These are phyloP conservation scores for Sphagnum tenellum DNA, from an alignment of 225 moss, liverwort and hornwort genomes.

Conservation along the genomic window DNA sequence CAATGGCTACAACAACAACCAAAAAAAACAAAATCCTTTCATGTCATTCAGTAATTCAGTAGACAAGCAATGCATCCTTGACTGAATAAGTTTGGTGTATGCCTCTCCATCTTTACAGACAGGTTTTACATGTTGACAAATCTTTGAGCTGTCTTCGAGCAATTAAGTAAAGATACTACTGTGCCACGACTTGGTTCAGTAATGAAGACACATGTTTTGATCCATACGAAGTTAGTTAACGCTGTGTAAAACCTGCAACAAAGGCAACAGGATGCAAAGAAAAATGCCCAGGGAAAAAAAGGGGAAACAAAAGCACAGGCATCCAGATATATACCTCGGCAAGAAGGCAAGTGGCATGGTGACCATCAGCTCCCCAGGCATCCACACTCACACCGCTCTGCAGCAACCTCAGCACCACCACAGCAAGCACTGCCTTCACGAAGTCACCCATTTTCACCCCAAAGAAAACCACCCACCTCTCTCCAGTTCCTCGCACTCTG, in stretches of 20 bases:
- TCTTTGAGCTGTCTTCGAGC: too few relatives aligned
- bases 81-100: too few relatives aligned
- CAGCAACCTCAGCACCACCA: constrained; percentile 14
- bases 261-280: background rate
- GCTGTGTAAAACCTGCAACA: background rate
- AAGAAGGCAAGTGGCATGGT: constrained; percentile 58
- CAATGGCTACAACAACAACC: constrained; percentile 34
- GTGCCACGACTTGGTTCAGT: too few relatives aligned
- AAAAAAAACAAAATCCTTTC: background rate
- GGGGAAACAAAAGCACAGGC: background rate
- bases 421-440: too few relatives aligned
- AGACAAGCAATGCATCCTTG: background rate
- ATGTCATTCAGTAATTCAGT: background rate
- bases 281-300: background rate
- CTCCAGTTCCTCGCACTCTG: too few relatives aligned
- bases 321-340: constrained; percentile 32
- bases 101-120: too few relatives aligned
- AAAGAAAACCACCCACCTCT: too few relatives aligned
- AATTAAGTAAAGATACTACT: too few relatives aligned
- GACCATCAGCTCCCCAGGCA: constrained; percentile 75
- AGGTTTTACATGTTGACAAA: too few relatives aligned
- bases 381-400: constrained; percentile 16
- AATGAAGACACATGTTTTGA: background rate
- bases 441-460: too few relatives aligned
- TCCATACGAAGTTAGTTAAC: background rate